Base-by-base conservation (phyloP, 306 rosid genomes). In the Alnus glutinosa region DNA sequence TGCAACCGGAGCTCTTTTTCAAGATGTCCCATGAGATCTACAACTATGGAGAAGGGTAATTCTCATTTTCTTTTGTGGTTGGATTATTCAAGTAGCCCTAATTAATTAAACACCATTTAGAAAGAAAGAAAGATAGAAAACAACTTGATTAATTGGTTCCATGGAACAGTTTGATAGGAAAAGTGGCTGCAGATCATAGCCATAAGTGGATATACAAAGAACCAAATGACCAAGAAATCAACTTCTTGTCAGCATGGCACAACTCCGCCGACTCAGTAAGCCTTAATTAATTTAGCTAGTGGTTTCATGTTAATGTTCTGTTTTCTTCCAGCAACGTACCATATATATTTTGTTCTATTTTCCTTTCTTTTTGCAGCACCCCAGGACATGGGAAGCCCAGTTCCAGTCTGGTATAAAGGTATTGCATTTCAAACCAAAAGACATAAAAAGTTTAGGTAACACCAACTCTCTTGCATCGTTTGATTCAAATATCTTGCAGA, bases 21-120 rank as follows among this genome's bases (percentile, higher is more conserved):
- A 96, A 96, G 93, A 93, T 96, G 99, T 96, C 99, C 28, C 99
- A 96, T 77, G 99, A 96, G 98, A 96, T 96, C 94, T 96, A 96
- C 77, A 96, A 96, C 87, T 96, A 89, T 66, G 99, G 99, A 48
- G 99, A 96, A 88, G 99, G 99, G 99, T 93, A 86, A 70, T 0
- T 61, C 34, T 46, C 70, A 9, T 36, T 54, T 30, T 55, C 67
- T 64, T 78, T 71, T 28, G 51, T 18, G 9, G 32, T 73, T 52
- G 47, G 76, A 50, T 10, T 50, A 49, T 19, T 50, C 28, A n/a
- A 18, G 32, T 77, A 58, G 57, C 66, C 80, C 48, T 66, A 34
- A 34, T 34, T 34, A 34, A 34, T 34, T 34, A 73, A 55, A 37
- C 42, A 70, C 36, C 50, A 7, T n/a, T 36, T 54, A 16, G 14